Base-by-base conservation (phyloP, 2,329 filamentous ascomycete species). In the Aspergillus sp. region DNA sequence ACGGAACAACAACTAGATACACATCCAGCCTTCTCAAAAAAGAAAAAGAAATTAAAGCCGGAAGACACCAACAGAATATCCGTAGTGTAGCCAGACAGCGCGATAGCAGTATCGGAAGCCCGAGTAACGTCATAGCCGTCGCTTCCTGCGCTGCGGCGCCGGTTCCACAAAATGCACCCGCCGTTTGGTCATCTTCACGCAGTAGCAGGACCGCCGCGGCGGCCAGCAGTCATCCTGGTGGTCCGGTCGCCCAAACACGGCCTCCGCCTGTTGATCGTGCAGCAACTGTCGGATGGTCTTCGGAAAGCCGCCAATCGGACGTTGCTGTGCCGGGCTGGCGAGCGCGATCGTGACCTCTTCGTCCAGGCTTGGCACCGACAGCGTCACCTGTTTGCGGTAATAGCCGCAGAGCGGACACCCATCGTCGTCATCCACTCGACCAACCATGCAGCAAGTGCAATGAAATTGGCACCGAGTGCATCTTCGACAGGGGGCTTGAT, bases 361-460 rank as follows among this genome's bases (percentile, higher is more conserved):
- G 19, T 62, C 58, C 17, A 62, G 45, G 41, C 57, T 61, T 7
- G 17, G 49, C 39, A 57, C 33, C 33, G 11, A 15, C 11, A 37
- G 13, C 11, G 13, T 5, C 11, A 37, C 33, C 11, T 5, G 33
- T 46, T 61, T 60, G 24, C 61, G 60, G 48, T 60, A 66, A 33
- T 63, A 65, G 4, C 64, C 62, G 48, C 64, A 67, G 12, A 53
- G 34, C 5, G 7, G 11, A 50, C 62, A 67, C 17, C 56, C 57
- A 27, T 62, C 54, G 40, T 60, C 52, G 22, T 62, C 56, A 33
- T 52, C 51, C 22, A 58, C 47, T 22, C 33, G 33, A 4, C 57
- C 59, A n/a, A n/a, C n/a, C n/a, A n/a, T n/a, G n/a, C n/a, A n/a
- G n/a, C n/a, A n/a, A n/a, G n/a, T n/a, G n/a, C n/a, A n/a, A n/a